A percentile compares a stretch with the other conserved stretches of the same genome.
These are phyloP conservation scores for Neurospora tetrasperma DNA, from an alignment of 495 filamentous ascomycete species.

Conservation along the genomic window DNA sequence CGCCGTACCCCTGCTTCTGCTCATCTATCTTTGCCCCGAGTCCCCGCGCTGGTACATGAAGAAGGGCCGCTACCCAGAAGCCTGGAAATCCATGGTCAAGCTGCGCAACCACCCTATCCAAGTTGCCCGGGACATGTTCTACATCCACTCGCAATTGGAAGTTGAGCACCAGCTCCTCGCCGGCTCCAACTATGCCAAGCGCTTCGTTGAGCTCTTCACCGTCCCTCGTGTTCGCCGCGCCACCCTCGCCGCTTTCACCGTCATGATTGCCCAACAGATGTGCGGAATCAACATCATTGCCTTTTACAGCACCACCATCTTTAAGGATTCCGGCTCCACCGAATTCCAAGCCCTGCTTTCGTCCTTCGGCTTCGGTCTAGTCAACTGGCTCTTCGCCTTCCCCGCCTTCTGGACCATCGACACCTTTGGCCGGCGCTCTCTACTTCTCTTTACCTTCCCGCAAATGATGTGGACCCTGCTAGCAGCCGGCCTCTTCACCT, in stretches of 20 bases:
- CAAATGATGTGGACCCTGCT: constrained; percentile 75
- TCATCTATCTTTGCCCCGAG: constrained; percentile 67
- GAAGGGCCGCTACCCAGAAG: constrained; percentile 51
- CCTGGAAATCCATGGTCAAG: constrained; percentile 48
- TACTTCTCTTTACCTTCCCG: constrained; percentile 78
- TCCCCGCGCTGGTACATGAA: constrained; percentile 55
- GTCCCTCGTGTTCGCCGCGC: constrained; percentile 53
- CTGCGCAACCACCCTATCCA: constrained; percentile 58
- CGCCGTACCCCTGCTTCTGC: constrained; percentile 52
- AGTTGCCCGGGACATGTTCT: constrained; percentile 68
- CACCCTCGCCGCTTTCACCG: constrained; percentile 49
- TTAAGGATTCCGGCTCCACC: constrained; percentile 49
- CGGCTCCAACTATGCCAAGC: constrained; percentile 35
- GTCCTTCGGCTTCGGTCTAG: constrained; percentile 68
- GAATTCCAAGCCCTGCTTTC: constrained; percentile 53
- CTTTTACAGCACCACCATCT: constrained; percentile 76
- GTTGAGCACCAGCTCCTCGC: constrained; percentile 29
- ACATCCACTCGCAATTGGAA: constrained; percentile 50
- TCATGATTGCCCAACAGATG: constrained; percentile 79
- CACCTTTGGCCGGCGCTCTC: constrained; percentile 64
- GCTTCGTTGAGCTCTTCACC: constrained; percentile 49
- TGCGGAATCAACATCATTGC: constrained; percentile 78
- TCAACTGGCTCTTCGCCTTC: constrained; percentile 79
- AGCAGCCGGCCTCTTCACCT: constrained; percentile 59
- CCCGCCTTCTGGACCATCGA: constrained; percentile 81